A percentile compares a stretch with the other conserved stretches of the same genome.
Evolutionary conservation across 495 filamentous ascomycete species (phyloP).

Genomic region (Friedmanniomyces endolithicus): DNA sequence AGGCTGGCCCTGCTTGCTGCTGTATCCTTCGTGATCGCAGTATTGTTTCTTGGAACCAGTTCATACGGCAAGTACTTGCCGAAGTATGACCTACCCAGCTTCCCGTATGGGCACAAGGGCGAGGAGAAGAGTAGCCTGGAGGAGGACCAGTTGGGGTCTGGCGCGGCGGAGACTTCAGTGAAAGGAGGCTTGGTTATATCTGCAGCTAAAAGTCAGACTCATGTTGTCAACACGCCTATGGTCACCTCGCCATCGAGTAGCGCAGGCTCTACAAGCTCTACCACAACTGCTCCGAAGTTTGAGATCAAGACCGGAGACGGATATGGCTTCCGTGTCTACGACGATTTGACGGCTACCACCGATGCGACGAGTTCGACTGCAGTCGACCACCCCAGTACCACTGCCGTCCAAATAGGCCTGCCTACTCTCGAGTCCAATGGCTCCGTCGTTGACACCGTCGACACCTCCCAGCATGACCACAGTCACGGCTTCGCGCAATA

Average conservation of each 20-base stretch:
- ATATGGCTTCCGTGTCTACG: background rate
- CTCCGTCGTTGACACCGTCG: background rate
- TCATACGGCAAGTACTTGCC: constrained; percentile 14
- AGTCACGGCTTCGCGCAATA: background rate
- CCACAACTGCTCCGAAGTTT: background rate
- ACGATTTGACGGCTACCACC: background rate
- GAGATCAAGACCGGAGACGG: background rate
- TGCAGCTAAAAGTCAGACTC: background rate
- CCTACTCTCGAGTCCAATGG: background rate
- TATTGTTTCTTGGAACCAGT: constrained; percentile 5
- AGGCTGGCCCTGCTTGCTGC: constrained; percentile 19
- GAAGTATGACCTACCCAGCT: background rate
- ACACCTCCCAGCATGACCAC: background rate
- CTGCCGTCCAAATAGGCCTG: background rate
- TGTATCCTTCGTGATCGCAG: constrained; percentile 8
- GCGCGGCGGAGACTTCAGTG: background rate
- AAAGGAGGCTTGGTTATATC: background rate
- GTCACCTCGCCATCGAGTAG: background rate
- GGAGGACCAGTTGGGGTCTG: background rate
- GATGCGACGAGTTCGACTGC: background rate
- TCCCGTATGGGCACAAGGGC: background rate
- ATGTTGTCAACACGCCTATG: background rate
- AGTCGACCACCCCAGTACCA: background rate
- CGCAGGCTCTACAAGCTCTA: background rate
- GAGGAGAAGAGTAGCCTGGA: constrained; percentile 8